Conservation (phyloP, 306 rosid species). For the Fragaria nilgerrensis region DNA sequence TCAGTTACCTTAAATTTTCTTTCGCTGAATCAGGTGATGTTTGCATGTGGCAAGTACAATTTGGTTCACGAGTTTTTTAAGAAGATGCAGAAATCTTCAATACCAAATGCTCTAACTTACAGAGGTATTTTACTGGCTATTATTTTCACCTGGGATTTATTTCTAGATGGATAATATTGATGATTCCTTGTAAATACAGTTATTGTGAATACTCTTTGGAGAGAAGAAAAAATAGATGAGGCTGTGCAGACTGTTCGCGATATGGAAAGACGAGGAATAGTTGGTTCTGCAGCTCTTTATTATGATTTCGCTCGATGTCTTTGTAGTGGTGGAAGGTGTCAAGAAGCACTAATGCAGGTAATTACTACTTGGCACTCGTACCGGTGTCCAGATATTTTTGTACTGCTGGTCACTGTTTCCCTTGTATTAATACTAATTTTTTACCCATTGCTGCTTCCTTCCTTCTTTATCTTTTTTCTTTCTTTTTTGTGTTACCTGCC, state of each 20-base stretch:
- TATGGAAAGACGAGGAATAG: slow-evolving; percentile 91
- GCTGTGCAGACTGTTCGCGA: slow-evolving; percentile 58
- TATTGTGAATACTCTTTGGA: slow-evolving; percentile 76
- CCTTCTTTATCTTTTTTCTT: background rate
- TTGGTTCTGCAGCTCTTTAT: slow-evolving; percentile 93
- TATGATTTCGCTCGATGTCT: slow-evolving; percentile 96
- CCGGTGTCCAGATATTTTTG: background rate
- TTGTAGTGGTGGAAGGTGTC: slow-evolving; percentile 85
- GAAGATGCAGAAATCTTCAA: slow-evolving; percentile 69
- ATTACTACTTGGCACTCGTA: background rate
- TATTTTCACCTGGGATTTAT: slow-evolving; percentile 10
- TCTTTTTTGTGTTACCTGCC: background rate
- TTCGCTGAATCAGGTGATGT: slow-evolving; percentile 74
- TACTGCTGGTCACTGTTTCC: background rate
- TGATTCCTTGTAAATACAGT: slow-evolving; percentile 51
- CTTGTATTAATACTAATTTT: background rate
- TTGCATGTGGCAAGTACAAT: slow-evolving; percentile 84
- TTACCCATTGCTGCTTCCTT: background rate
- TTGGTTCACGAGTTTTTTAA: slow-evolving; percentile 93
- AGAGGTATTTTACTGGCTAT: slow-evolving; percentile 56
- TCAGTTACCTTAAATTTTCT: slow-evolving; percentile 20
- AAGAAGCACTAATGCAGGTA: slow-evolving; percentile 87
- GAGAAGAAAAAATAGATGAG: slow-evolving; percentile 85
- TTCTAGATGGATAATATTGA: slow-evolving; percentile 23
- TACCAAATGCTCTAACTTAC: slow-evolving; percentile 82